Evolutionary conservation across 371 early-diverging fungal species (phyloP).

Genomic region (Blakeslea trispora): DNA sequence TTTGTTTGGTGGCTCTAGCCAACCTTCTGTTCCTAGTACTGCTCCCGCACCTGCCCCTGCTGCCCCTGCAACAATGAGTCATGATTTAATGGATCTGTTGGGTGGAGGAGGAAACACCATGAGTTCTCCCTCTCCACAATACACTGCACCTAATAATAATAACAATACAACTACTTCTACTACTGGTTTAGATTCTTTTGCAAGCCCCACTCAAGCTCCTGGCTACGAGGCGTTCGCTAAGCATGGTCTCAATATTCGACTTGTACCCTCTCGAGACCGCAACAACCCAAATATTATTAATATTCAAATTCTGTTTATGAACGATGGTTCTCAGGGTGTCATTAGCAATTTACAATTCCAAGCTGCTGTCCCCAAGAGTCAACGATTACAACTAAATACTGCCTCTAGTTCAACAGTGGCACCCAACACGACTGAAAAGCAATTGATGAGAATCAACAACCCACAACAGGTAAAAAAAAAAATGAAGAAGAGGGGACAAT

Average conservation of each 20-base stretch:
- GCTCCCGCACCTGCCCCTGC: conserved; percentile 23
- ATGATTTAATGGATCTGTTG: conserved; percentile 42
- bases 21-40: too few relatives aligned
- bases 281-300: conserved; percentile 61
- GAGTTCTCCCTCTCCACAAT: conserved; percentile 13
- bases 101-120: conserved; percentile 25
- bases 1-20: too few relatives aligned
- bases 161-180: conserved; percentile 1
- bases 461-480: conserved; percentile 69
- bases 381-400: conserved; percentile 83
- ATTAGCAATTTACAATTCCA: conserved; percentile 78
- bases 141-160: too few relatives aligned
- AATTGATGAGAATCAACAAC: conserved; percentile 82
- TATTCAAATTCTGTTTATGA: conserved; percentile 72
- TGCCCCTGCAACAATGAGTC: conserved; percentile 15
- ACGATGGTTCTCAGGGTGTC: conserved; percentile 51
- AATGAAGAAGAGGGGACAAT: too few relatives aligned
- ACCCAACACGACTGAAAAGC: conserved; percentile 68
- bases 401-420: conserved; percentile 66
- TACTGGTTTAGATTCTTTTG: conserved; percentile 23
- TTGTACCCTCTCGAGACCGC: conserved; percentile 68
- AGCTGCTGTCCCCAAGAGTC: conserved; percentile 91
- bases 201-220: conserved; percentile 15
- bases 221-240: conserved; percentile 74
- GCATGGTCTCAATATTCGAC: conserved; percentile 71